A percentile compares a stretch with the other conserved stretches of the same genome.
These are phyloP conservation scores for Phytophthora rubi DNA, from an alignment of 352 stramenopile species.

Conservation along the genomic window DNA sequence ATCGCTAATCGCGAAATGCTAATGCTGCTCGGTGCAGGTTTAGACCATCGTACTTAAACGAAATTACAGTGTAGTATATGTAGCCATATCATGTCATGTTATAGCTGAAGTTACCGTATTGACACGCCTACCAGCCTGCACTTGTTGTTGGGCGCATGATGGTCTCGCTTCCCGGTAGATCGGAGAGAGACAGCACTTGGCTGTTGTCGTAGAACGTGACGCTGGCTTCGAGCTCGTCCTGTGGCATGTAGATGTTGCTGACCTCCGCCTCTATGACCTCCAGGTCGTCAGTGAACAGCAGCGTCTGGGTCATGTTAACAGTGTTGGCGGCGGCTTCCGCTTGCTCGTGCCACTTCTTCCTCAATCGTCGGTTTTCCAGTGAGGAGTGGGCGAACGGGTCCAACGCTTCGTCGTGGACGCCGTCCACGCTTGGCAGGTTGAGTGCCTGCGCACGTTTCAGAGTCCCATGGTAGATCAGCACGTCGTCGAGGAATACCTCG, in stretches of 20 bases:
- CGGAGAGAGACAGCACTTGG: constrained; percentile 70
- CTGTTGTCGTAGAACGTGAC: constrained; percentile 82
- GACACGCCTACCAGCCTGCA: constrained; percentile 38
- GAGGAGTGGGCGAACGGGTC: constrained; percentile 5
- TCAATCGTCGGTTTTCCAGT: constrained; percentile 49
- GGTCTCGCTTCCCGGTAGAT: constrained; percentile 48
- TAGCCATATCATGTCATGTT: neutral
- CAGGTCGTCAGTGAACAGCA: constrained; percentile 81
- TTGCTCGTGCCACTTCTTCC: constrained; percentile 51
- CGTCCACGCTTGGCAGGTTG: constrained; percentile 33
- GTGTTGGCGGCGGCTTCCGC: constrained; percentile 47
- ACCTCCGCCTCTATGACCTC: constrained; percentile 61
- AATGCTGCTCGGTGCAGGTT: neutral
- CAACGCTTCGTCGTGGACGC: constrained; percentile 2
- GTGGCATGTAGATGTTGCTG: constrained; percentile 61
- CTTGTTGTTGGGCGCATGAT: constrained; percentile 56
- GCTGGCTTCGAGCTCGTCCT: constrained; percentile 67
- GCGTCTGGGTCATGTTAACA: constrained; percentile 68
- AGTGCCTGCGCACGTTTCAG: constrained; percentile 54
- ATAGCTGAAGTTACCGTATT: constrained; percentile 3
- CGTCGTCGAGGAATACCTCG: constrained; percentile 85
- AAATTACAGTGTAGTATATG: neutral
- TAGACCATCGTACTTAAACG: too few species aligned
- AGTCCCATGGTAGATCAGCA: constrained; percentile 75
- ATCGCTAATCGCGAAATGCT: neutral